phyloP scores from a whole-genome alignment of 106 monocot genomes.

The Narthecium ossifragum region DNA sequence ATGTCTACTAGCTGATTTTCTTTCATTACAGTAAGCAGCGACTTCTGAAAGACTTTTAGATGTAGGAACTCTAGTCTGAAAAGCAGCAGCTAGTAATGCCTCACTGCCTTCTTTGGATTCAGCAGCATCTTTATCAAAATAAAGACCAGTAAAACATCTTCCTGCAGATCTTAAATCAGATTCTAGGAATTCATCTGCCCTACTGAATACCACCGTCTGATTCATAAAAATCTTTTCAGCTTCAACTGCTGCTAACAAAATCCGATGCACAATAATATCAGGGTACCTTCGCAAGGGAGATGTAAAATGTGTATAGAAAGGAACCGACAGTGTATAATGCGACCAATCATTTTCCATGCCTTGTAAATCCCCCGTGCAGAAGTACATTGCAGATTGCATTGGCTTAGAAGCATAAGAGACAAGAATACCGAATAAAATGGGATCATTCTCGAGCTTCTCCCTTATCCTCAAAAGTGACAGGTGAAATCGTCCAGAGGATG shows the following conservation, averaged over 20 bases:
- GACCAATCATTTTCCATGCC: slow-evolving; percentile 69
- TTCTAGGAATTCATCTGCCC: slow-evolving; percentile 1
- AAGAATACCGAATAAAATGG: slow-evolving; percentile 68
- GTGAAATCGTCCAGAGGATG: slow-evolving; percentile 73
- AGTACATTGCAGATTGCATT: slow-evolving; percentile 87
- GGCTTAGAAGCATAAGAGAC: slow-evolving; percentile 71
- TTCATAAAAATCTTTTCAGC: slow-evolving; percentile 60
- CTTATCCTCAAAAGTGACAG: slow-evolving; percentile 64
- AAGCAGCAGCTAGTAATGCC: slow-evolving; percentile 42
- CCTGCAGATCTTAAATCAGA: slow-evolving; percentile 1
- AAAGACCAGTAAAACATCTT: slow-evolving; percentile 51
- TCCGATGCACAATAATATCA: slow-evolving; percentile 94
- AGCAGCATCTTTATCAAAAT: slow-evolving; percentile 46
- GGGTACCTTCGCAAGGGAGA: slow-evolving; percentile 89
- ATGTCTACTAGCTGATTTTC: slow-evolving; percentile 58
- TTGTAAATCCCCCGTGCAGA: slow-evolving; percentile 67
- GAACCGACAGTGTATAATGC: slow-evolving; percentile 78
- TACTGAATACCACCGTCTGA: slow-evolving; percentile 6
- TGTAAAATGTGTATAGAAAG: slow-evolving; percentile 89
- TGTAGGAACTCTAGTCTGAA: slow-evolving; percentile 51
- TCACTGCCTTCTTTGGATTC: slow-evolving; percentile 55
- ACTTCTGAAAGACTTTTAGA: slow-evolving; percentile 52
- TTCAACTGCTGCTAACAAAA: slow-evolving; percentile 54
- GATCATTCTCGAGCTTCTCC: slow-evolving; percentile 69
- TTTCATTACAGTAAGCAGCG: slow-evolving; percentile 79